phyloP scores from a whole-genome alignment of 805 yeast genomes.

The Spathaspora sp. region DNA sequence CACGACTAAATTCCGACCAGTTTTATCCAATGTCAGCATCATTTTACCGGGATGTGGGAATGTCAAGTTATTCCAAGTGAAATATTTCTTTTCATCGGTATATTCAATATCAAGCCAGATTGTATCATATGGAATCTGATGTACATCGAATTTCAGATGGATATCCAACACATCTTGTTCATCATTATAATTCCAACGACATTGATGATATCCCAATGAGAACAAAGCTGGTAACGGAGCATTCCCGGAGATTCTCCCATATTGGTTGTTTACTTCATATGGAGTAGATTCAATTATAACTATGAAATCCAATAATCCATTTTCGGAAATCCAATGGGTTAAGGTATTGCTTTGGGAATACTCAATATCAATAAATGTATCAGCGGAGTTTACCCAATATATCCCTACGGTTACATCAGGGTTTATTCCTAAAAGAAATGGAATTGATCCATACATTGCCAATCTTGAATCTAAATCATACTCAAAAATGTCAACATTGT shows the following conservation, averaged over 20 bases:
- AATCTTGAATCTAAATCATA: slow-evolving; percentile 76
- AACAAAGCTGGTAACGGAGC: slow-evolving; percentile 72
- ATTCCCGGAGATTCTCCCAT: slow-evolving; percentile 70
- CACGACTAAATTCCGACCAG: slow-evolving; percentile 78
- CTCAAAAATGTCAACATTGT: slow-evolving; percentile 93
- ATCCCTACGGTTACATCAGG: slow-evolving; percentile 62
- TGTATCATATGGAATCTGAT: slow-evolving; percentile 79
- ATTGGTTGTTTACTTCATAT: slow-evolving; percentile 51
- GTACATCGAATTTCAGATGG: slow-evolving; percentile 62
- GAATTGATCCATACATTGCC: slow-evolving; percentile 96
- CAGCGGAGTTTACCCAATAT: slow-evolving; percentile 92
- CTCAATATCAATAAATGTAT: slow-evolving; percentile 78
- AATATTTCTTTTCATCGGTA: slow-evolving; percentile 80
- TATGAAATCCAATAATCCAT: slow-evolving; percentile 76
- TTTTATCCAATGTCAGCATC: slow-evolving; percentile 59
- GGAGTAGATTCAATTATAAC: slow-evolving; percentile 62
- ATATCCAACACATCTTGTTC: slow-evolving; percentile 81
- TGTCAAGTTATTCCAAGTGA: slow-evolving; percentile 77
- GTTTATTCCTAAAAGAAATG: slow-evolving; percentile 73
- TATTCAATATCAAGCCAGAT: slow-evolving; percentile 96
- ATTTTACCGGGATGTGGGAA: slow-evolving; percentile 76
- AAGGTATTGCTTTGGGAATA: slow-evolving; percentile 22
- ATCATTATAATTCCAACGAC: slow-evolving; percentile 95
- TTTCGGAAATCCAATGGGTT: slow-evolving; percentile 94
- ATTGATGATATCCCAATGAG: slow-evolving; percentile 89